These are phyloP conservation scores for Cystobasidium tubakii DNA, from an alignment of 768 basidiomycete species.

Conservation along the genomic window DNA sequence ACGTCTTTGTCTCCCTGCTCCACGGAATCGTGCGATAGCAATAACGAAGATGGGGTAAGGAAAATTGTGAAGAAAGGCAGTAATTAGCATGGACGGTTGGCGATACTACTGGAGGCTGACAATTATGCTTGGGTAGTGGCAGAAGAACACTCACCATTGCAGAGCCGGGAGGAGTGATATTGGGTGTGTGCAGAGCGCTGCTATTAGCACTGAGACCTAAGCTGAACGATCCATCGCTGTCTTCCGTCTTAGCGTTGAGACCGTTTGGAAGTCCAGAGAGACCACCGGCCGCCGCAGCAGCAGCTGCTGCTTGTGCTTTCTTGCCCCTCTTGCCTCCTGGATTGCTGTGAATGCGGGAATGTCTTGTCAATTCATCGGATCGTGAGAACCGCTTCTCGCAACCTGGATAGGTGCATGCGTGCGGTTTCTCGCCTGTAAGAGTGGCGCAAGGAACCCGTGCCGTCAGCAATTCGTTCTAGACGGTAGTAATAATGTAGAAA, in stretches of 20 bases:
- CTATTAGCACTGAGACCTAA: neutral
- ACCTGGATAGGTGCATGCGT: constrained; percentile 79
- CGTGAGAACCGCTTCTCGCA: constrained; percentile 98
- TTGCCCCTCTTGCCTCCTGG: constrained; percentile 37
- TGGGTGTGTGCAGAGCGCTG: neutral
- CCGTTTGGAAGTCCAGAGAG: neutral
- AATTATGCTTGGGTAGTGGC: neutral
- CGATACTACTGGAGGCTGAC: no score
- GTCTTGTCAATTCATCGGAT: constrained; percentile 95
- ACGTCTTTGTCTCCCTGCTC: constrained; percentile 11
- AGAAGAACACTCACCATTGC: neutral
- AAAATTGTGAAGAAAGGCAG: neutral
- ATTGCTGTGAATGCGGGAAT: constrained; percentile 73
- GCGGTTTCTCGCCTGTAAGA: constrained; percentile 77
- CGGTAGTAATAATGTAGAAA: neutral
- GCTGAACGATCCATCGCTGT: constrained; percentile 11
- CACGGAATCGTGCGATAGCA: neutral
- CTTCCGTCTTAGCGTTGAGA: neutral
- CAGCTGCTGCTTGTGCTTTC: constrained; percentile 27
- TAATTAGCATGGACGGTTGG: neutral
- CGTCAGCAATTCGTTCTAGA: neutral
- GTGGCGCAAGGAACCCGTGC: neutral
- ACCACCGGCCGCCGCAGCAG: neutral
- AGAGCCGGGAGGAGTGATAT: constrained; percentile 6
- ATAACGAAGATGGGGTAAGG: neutral